phyloP scores from a whole-genome alignment of 1,284 basidiomycete genomes.

The Ustilago hordei region DNA sequence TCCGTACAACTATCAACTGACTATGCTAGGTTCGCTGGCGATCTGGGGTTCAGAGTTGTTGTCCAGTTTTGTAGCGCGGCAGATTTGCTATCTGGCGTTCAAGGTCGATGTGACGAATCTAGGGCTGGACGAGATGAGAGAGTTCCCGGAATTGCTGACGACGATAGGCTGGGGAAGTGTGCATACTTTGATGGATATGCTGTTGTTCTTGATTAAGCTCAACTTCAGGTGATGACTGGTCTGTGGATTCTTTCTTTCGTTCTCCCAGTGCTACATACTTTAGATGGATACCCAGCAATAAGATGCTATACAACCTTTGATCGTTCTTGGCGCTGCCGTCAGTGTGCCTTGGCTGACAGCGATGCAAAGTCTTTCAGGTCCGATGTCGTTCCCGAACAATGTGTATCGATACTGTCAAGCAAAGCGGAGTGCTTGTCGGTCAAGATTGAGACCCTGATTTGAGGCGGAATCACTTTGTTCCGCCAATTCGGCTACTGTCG shows the following conservation, averaged over 20 bases:
- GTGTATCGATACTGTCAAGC: not conserved
- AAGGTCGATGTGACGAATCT: constrained; percentile 72
- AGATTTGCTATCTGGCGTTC: constrained; percentile 71
- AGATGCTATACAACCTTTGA: not conserved
- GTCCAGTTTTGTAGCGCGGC: constrained; percentile 71
- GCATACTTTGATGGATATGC: constrained; percentile 74
- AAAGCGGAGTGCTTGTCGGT: not conserved
- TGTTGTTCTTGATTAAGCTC: constrained; percentile 71
- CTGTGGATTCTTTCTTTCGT: not conserved
- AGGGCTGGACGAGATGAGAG: constrained; percentile 73
- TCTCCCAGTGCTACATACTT: not conserved
- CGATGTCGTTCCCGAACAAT: too few relatives aligned
- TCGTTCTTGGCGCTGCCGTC: not conserved
- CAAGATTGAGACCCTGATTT: not conserved
- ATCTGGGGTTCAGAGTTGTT: constrained; percentile 74
- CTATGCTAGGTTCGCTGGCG: constrained; percentile 73
- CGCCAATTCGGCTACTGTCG: constrained; percentile 23
- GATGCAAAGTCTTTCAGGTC: too few relatives aligned
- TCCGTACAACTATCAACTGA: constrained; percentile 75
- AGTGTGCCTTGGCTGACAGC: not conserved
- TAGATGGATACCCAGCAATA: constrained; percentile 8
- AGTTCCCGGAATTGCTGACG: constrained; percentile 71
- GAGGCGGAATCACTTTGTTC: constrained; percentile 20
- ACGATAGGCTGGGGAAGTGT: constrained; percentile 72
- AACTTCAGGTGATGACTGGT: constrained; percentile 28